Conservation (phyloP, 2,329 filamentous ascomycete species). For the Drechslerella coelobrocha region DNA sequence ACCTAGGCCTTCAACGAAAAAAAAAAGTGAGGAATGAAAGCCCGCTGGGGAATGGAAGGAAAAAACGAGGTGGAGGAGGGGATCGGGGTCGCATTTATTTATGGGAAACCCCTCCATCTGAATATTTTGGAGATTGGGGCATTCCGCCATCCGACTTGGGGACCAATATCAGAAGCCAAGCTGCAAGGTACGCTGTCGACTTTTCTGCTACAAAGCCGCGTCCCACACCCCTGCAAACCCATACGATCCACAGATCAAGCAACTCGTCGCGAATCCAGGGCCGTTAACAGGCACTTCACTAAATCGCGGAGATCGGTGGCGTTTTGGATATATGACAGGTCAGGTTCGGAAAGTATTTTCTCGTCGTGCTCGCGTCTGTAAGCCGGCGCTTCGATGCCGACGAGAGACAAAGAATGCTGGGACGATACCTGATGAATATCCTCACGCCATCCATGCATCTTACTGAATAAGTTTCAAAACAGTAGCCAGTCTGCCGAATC, state of each 20-base stretch:
- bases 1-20: slow-evolving; percentile 18
- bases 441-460: slow-evolving; percentile 33
- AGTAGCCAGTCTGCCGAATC: slow-evolving; percentile 38
- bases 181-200: slow-evolving; percentile 47
- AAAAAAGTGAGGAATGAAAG: slow-evolving; percentile 39
- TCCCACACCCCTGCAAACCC: slow-evolving; percentile 27
- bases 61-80: slow-evolving; percentile 35
- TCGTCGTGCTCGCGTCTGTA: slow-evolving; percentile 16
- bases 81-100: slow-evolving; percentile 38
- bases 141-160: slow-evolving; percentile 23
- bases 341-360: slow-evolving; percentile 19
- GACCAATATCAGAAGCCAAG: slow-evolving; percentile 31
- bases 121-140: not conserved
- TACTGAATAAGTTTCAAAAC: slow-evolving; percentile 44
- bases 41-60: slow-evolving; percentile 31
- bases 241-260: slow-evolving; percentile 29
- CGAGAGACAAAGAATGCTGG: not conserved
- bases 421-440: not conserved
- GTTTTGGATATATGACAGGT: slow-evolving; percentile 35
- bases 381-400: slow-evolving; percentile 17
- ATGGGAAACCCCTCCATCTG: slow-evolving; percentile 8
- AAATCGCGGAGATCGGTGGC: slow-evolving; percentile 31
- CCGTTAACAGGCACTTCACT: slow-evolving; percentile 9
- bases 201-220: slow-evolving; percentile 41
- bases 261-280: slow-evolving; percentile 39